Evolutionary conservation across 495 filamentous ascomycete species (phyloP), one percentile per base, ranked within the genome.

Genomic region (Hyaloscypha variabilis): DNA sequence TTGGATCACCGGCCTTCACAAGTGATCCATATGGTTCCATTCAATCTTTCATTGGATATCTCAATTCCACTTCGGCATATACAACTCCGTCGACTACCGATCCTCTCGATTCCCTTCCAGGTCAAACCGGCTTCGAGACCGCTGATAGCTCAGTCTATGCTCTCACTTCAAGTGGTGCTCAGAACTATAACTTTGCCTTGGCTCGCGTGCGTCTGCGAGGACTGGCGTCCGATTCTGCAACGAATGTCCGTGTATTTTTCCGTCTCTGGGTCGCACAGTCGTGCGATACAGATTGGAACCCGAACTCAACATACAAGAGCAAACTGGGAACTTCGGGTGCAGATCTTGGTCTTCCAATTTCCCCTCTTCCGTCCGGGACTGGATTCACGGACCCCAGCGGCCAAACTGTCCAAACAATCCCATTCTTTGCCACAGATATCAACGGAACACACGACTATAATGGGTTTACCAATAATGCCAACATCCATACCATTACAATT

Each of bases 151-250:
- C 58, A 8, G 58, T 60, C 5, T 39, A n/a, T 13, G 19, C 58
- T 4, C 14, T 60, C 58, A 42, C 3, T 29, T 5, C 23, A 4
- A 42, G 42, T 28, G 23, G 42, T 10, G 13, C 6, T 6, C 31
- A 36, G 31, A 60, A 60, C 58, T 60, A 60, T 29, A 60, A 49
- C 25, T 60, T 60, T 21, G 58, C 58, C 3, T 8, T 60, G 3
- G 58, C 58, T 8, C 58, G 58, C 28, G 58, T 60, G 26, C 58
- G 58, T 19, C 25, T 60, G 58, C 19, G n/a, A 24, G 58, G 58
- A 17, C 21, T 21, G 8, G 26, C 30, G 3, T 13, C 8, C 4
- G 36, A 4, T 39, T 6, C 3, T 3, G 58, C 58, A n/a, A 24
- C 4, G 6, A 42, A 60, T 49, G 58, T 60, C 3, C 5, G 36